Base-by-base conservation (phyloP, 148 eudicot species). In the Heliosperma pusillum region DNA sequence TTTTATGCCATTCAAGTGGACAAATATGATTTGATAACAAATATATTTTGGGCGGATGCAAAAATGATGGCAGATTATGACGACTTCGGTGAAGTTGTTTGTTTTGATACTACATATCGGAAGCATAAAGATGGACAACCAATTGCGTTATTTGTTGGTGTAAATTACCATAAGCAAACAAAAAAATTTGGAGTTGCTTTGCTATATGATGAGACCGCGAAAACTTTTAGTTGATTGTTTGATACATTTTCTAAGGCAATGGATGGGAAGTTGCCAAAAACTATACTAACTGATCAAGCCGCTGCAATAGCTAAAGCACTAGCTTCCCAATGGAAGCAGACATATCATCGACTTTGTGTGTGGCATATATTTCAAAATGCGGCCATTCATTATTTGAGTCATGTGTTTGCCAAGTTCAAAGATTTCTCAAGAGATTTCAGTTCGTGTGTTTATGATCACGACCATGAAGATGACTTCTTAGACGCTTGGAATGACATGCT, bases 171-270 rank as follows among this genome's bases (percentile, higher is more conserved):
- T 53, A 76, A 69, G 71, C 77, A 82, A 69, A 58, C 75, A 56
- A 25, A 60, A 22, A 47, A 75, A 20, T 85, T 77, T 50, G 83
- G 87, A 10, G 83, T 76, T 17, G 73, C 79, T 52, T 60, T 82
- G 45, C 27, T 85, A 15, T 77, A 82, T 77, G 87, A 85, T 77
- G 81, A 79, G 44, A 79, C 84, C 20, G n/a, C 55, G 33, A 64
- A 56, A 20, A 69, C 80, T n/a, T 76, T 81, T 69, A 33, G 27
- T 66, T 84, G 84, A 82, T 73, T 81, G 30, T 84, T 84, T 75
- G 78, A 61, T n/a, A 84, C 82, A 8, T 84, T 81, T 72, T n/a
- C 76, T 10, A 76, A 61, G 61, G 74, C 74, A 1, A 78, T 80
- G 80, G 56, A 64, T 42, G 70, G 78, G 50, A 77, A 77, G 59